A percentile compares a stretch with the other conserved stretches of the same genome.
phyloP scores from a whole-genome alignment of 1,284 basidiomycete genomes.

The Gomphus sp. region DNA sequence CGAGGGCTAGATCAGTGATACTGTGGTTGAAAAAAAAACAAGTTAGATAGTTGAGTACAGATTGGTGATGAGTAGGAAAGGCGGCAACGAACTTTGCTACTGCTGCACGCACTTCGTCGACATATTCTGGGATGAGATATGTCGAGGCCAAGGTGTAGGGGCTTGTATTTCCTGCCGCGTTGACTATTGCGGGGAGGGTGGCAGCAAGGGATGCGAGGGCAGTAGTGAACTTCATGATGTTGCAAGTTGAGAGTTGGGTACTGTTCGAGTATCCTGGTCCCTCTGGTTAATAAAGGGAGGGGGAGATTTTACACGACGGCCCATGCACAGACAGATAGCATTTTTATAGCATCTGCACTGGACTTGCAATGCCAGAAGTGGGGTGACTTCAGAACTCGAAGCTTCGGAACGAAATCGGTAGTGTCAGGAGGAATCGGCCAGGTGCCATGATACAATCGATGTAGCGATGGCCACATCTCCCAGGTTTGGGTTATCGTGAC shows the following conservation, averaged over 20 bases:
- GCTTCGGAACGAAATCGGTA: neutral
- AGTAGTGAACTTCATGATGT: neutral
- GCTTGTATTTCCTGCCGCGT: conserved; percentile 39
- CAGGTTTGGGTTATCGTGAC: neutral
- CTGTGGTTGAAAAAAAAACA: neutral
- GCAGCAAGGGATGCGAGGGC: conserved; percentile 19
- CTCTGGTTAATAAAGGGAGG: no score
- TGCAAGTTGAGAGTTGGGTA: neutral
- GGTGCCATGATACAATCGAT: no score
- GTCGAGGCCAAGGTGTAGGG: conserved; percentile 40
- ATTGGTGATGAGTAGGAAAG: neutral
- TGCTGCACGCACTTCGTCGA: conserved; percentile 39
- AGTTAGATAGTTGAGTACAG: neutral
- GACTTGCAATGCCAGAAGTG: neutral
- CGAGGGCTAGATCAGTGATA: conserved; percentile 38
- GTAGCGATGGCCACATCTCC: neutral
- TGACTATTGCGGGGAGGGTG: conserved; percentile 34
- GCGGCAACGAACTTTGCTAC: conserved; percentile 22
- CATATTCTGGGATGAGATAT: conserved; percentile 45
- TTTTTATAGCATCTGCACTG: neutral
- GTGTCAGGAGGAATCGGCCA: no score
- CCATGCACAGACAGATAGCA: neutral
- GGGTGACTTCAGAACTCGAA: neutral
- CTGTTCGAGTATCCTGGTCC: neutral
- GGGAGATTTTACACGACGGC: neutral